Base-by-base conservation (phyloP, 352 stramenopile genomes). In the Phytophthora tentaculata region DNA sequence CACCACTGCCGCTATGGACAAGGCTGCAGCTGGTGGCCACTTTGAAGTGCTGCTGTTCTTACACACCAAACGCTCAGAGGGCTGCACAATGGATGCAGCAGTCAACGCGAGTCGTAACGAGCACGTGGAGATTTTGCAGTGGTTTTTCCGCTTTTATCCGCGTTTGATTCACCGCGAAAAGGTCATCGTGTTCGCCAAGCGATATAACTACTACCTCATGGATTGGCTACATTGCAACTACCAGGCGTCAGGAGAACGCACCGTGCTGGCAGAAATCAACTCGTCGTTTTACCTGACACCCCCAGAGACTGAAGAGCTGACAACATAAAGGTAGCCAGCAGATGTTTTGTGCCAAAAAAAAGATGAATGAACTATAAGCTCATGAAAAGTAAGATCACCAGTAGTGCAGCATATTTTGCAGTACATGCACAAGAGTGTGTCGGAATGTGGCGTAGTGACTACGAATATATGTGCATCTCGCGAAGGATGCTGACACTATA, bases 151-250 rank as follows among this genome's bases (percentile, higher is more conserved):
- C 41, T 71, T 72, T 37, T 78, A 73, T 23, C 71, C 71, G 43
- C 66, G 71, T 23, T 63, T 78, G 61, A 73, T 78, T 13, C 71
- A 78, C 57, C 71, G 71, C 35, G 71, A 78, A 45, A 78, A 78
- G 57, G 71, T 78, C 41, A 78, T 78, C 19, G 71, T 78, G 22
- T 78, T 75, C 37, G 71, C 71, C 16, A 78, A 78, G 71, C 61
- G 71, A 43, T 78, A 78, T 44, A 78, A 78, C 48, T 78, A 78
- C 57, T 78, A 78, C 50, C 71, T 78, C 41, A 78, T 78, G 71
- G 71, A 78, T 37, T 78, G 71, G 71, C 53, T 78, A 58, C 67
- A 78, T 26, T 67, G 71, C n/a, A 78, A 73, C 29, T 78, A 78
- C 61, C 71, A 78, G 29, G 61, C 71, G 1, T 68, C 71, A 17